Conservation (phyloP, 2,329 filamentous ascomycete genomes). For the Neofusicoccum cordaticola region DNA sequence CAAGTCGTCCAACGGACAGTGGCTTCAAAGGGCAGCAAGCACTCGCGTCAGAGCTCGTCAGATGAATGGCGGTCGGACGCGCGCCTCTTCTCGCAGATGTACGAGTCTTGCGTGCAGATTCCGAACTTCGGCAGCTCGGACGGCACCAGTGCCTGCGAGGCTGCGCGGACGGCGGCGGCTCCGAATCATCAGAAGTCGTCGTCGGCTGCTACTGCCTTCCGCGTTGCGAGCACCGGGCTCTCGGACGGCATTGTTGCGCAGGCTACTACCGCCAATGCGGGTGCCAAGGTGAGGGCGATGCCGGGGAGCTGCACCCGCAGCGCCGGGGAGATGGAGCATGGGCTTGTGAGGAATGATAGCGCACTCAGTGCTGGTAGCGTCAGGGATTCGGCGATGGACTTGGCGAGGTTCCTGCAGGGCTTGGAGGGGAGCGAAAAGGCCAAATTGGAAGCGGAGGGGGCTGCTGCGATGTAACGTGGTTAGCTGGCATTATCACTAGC, state of each 20-base stretch:
- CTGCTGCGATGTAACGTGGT: neutral
- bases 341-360: constrained; percentile 29
- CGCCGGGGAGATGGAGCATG: constrained; percentile 20
- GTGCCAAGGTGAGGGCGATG: neutral
- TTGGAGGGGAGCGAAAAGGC: constrained; percentile 36
- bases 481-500: neutral
- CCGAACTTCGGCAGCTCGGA: constrained; percentile 15
- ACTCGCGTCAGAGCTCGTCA: neutral
- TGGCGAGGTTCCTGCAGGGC: constrained; percentile 36
- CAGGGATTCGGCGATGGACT: constrained; percentile 30
- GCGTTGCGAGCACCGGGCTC: neutral
- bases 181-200: neutral
- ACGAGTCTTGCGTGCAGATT: constrained; percentile 31
- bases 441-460: constrained; percentile 23
- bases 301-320: neutral
- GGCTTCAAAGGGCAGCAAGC: neutral
- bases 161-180: no score
- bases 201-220: neutral
- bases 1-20: neutral
- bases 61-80: constrained; percentile 22
- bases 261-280: neutral
- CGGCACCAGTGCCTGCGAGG: neutral
- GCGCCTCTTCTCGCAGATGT: constrained; percentile 34
- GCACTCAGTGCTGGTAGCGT: constrained; percentile 37
- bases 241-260: neutral